Base-by-base conservation (phyloP, 805 yeast species). In the Schizosaccharomyces japonicus region DNA sequence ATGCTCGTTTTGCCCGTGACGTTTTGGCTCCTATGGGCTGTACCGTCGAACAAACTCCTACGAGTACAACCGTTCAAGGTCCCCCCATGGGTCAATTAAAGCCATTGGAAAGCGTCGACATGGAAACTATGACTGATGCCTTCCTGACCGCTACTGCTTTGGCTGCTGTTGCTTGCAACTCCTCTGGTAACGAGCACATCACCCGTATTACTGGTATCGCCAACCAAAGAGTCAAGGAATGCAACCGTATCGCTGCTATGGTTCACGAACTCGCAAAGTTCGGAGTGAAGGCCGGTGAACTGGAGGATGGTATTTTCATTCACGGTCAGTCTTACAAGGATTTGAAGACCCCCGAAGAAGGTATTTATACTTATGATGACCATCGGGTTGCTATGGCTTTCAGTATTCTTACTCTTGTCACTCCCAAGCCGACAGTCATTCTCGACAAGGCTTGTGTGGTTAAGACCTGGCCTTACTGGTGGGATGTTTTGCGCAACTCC, bases 111-210 rank as follows among this genome's bases (percentile, higher is more conserved):
- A 71, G 67, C 52, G 78, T 90, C 49, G 95, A 90, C 60, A 90
- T 90, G 98, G 98, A 90, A 64, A 96, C 98, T 48, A 90, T 90
- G 98, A 90, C 98, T 0, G 98, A 90, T 63, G 98, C 98, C 0
- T 90, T 90, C 60, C 67, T 90, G 57, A 90, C 98, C 13, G 98
- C 98, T 0, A 74, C 92, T 48, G 95, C 90, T 10, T 92, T 84
- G 17, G 98, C 96, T 30, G 95, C 98, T n/a, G 71, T 80, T 39
- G 94, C 95, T 3, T 30, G 44, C 15, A 49, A 47, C 13, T 21
- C 28, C 4, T 65, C 64, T 46, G 54, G 56, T 21, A 56, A 62
- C 17, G 54, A 58, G 13, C 62, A 63, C 44, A 65, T 75, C 7
- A 87, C 95, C 11, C 71, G 79, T 4, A 90, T 90, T 56, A 75